phyloP scores from a whole-genome alignment of 2,329 filamentous ascomycete genomes.

The Amesomyces nigricolor region DNA sequence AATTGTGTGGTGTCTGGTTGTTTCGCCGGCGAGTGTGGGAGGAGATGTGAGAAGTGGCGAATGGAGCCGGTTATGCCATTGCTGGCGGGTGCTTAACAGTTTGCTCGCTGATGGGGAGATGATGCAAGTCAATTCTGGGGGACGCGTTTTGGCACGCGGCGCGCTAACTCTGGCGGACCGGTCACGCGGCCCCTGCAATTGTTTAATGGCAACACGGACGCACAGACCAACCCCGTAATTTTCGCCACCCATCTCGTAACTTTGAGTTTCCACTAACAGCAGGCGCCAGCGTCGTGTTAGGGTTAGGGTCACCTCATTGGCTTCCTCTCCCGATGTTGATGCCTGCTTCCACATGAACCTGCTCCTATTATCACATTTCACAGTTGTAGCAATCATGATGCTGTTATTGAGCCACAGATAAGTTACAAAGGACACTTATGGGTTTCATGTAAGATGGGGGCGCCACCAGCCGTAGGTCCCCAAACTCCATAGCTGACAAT shows the following conservation, averaged over 20 bases:
- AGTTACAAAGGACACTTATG: too few relatives aligned
- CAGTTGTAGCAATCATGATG: too few relatives aligned
- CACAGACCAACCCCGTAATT: conserved; percentile 7
- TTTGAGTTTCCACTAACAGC: neutral
- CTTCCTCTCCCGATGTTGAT: neutral
- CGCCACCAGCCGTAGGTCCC: conserved; percentile 16
- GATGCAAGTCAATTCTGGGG: conserved; percentile 3
- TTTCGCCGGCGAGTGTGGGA: neutral
- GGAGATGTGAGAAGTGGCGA: neutral
- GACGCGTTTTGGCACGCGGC: conserved; percentile 11
- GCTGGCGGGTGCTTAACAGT: neutral
- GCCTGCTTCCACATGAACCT: neutral
- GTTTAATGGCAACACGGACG: conserved; percentile 13
- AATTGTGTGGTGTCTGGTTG: neutral
- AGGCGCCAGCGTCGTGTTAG: neutral
- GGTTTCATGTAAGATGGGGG: conserved; percentile 2
- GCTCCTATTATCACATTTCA: neutral
- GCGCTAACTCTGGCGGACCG: conserved; percentile 1
- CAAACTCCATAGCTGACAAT: neutral
- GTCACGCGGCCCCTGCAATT: conserved; percentile 4
- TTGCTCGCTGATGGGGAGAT: neutral
- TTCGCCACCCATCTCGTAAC: neutral
- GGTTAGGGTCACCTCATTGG: conserved; percentile 1
- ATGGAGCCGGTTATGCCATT: conserved; percentile 3
- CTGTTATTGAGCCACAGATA: too few relatives aligned